Evolutionary conservation across 306 rosid genomes (phyloP).

Genomic region (Rosa persica): DNA sequence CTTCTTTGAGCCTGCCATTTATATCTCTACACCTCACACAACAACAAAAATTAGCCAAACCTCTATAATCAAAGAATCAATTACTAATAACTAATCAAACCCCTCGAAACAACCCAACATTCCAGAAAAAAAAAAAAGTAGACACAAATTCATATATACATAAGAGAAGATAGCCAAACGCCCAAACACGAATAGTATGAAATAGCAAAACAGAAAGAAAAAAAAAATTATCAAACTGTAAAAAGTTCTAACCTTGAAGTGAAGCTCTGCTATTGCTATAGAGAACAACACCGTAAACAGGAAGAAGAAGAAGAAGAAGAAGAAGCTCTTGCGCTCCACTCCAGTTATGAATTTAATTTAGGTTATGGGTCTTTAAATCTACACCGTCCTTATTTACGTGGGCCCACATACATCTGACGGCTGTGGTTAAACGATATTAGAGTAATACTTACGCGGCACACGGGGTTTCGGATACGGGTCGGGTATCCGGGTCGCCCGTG

Average conservation of each 20-base stretch:
- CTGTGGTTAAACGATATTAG: background rate
- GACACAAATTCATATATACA: background rate
- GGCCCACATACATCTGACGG: background rate
- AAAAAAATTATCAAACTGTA: background rate
- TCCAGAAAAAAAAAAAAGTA: background rate
- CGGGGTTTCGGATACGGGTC: background rate
- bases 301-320: background rate
- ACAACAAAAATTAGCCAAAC: background rate
- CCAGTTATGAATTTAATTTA: background rate
- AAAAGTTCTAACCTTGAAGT: background rate
- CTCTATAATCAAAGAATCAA: background rate
- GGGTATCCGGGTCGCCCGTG: background rate
- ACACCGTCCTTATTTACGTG: background rate
- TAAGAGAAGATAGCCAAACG: background rate
- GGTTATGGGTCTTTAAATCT: background rate
- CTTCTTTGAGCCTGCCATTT: conserved; percentile 70
- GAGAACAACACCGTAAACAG: background rate
- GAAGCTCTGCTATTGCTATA: background rate
- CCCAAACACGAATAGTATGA: background rate
- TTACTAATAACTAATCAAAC: background rate
- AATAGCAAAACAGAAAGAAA: background rate
- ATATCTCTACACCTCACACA: background rate
- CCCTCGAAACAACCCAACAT: background rate
- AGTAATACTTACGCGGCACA: background rate
- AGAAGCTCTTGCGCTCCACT: background rate